These are phyloP conservation scores for Haplographium delicatum DNA, from an alignment of 495 filamentous ascomycete genomes.

Conservation along the genomic window DNA sequence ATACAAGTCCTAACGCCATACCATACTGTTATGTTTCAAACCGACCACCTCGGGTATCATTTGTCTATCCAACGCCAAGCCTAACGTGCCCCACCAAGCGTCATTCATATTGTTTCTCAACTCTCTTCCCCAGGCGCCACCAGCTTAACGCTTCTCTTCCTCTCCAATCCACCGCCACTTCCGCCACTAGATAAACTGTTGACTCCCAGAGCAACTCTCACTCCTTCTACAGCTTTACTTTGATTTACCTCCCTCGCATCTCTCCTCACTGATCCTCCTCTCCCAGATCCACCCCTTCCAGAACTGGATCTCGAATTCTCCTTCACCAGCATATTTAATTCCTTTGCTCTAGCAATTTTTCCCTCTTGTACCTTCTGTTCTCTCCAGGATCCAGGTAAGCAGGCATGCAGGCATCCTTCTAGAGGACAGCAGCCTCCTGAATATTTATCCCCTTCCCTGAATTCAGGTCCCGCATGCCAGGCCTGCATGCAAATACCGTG, in stretches of 20 bases:
- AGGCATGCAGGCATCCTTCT: constrained; percentile 68
- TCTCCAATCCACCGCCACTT: constrained; percentile 32
- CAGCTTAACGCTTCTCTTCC: constrained; percentile 53
- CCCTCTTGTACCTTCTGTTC: constrained; percentile 34
- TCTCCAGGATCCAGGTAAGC: constrained; percentile 57
- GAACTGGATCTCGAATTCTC: constrained; percentile 34
- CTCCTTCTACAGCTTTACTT: constrained; percentile 49
- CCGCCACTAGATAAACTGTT: constrained; percentile 6
- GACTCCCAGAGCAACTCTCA: constrained; percentile 35
- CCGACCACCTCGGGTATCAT: constrained; percentile 7
- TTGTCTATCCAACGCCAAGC: constrained; percentile 1
- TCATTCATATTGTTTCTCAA: too few species aligned
- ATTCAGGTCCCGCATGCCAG: constrained; percentile 42
- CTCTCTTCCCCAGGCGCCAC: constrained; percentile 27
- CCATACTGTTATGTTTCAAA: neutral
- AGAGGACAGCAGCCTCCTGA: constrained; percentile 70
- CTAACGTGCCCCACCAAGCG: neutral
- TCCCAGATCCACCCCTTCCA: constrained; percentile 12
- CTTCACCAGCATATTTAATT: constrained; percentile 36
- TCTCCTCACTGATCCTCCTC: constrained; percentile 19
- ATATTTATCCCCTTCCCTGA: constrained; percentile 34
- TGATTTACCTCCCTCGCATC: constrained; percentile 30
- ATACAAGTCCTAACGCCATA: neutral
- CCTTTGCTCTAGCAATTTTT: constrained; percentile 25
- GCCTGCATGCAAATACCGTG: constrained; percentile 62